These are phyloP conservation scores for Westerdykella aurantiaca DNA, from an alignment of 2,329 filamentous ascomycete genomes.

Conservation along the genomic window DNA sequence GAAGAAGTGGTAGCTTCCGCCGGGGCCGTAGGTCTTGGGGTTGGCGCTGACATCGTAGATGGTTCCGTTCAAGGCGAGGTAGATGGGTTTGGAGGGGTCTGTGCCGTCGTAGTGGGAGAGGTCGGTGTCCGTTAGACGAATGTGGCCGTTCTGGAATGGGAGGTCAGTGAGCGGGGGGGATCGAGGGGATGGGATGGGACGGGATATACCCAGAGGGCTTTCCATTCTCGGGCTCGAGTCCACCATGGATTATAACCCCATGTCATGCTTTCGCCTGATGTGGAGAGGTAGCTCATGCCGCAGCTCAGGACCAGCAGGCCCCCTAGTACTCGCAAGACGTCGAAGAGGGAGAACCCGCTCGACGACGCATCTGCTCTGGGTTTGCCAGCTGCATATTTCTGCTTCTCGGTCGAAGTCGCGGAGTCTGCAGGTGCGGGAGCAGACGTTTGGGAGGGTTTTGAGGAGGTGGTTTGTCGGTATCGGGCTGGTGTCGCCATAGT, in stretches of 20 bases:
- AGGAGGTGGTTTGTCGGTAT: slow-evolving; percentile 16
- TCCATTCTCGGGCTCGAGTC: slow-evolving; percentile 34
- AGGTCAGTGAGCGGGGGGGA: neutral
- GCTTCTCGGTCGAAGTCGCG: no score
- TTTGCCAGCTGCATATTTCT: no score
- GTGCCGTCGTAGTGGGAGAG: slow-evolving; percentile 72
- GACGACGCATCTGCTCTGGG: no score
- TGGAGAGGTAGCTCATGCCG: slow-evolving; percentile 70
- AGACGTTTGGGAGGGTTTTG: no score
- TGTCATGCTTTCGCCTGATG: slow-evolving; percentile 53
- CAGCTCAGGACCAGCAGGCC: slow-evolving; percentile 62
- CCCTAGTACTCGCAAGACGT: slow-evolving; percentile 62
- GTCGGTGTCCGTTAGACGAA: slow-evolving; percentile 68
- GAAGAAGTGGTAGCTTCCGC: slow-evolving; percentile 82
- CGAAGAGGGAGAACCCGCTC: slow-evolving; percentile 41
- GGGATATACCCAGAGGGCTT: slow-evolving; percentile 23
- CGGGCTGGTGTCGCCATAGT: slow-evolving; percentile 20
- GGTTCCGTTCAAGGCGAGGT: slow-evolving; percentile 81
- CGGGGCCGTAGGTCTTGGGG: slow-evolving; percentile 52
- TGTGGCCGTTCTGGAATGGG: slow-evolving; percentile 47
- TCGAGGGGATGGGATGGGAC: neutral
- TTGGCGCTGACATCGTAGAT: slow-evolving; percentile 77
- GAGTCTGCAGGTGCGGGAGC: no score
- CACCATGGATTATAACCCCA: slow-evolving; percentile 38
- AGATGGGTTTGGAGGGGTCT: slow-evolving; percentile 70